Conservation (phyloP, 2,329 filamentous ascomycete genomes). For the Aspergillus sp. region DNA sequence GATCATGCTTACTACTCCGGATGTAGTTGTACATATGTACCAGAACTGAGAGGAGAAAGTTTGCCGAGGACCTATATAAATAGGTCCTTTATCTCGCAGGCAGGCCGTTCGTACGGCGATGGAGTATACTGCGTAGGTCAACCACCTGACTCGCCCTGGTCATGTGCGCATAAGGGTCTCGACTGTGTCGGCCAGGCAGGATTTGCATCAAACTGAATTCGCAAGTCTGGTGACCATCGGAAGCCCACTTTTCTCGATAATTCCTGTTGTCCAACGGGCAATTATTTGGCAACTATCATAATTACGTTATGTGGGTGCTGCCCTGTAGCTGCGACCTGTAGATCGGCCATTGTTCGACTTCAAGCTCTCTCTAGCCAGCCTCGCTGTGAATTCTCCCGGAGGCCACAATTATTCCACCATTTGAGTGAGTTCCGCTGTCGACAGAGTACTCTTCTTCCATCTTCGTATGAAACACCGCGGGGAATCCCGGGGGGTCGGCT, state of each 20-base stretch:
- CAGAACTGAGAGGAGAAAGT: neutral
- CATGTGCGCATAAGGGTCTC: neutral
- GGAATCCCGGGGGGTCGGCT: constrained; percentile 21
- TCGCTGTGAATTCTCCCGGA: neutral
- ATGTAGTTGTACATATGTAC: neutral
- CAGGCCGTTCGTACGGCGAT: neutral
- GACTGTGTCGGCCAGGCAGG: constrained; percentile 2
- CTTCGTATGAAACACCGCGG: constrained; percentile 8
- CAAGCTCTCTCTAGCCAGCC: neutral
- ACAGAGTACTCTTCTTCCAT: neutral
- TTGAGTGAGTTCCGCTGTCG: neutral
- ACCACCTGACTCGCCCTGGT: neutral
- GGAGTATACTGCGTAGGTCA: neutral
- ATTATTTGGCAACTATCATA: constrained; percentile 3
- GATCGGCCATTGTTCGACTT: neutral
- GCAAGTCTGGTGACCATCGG: constrained; percentile 23
- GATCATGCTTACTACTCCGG: neutral
- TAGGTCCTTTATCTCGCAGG: neutral
- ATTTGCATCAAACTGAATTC: constrained; percentile 3
- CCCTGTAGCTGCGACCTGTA: neutral
- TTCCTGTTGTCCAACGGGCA: constrained; percentile 1
- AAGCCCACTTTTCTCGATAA: constrained; percentile 15
- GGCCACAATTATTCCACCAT: constrained; percentile 3
- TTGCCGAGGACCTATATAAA: neutral
- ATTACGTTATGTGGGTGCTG: constrained; percentile 6